phyloP scores from a whole-genome alignment of 2,329 filamentous ascomycete genomes.

The Cladosporium cucumerinum region DNA sequence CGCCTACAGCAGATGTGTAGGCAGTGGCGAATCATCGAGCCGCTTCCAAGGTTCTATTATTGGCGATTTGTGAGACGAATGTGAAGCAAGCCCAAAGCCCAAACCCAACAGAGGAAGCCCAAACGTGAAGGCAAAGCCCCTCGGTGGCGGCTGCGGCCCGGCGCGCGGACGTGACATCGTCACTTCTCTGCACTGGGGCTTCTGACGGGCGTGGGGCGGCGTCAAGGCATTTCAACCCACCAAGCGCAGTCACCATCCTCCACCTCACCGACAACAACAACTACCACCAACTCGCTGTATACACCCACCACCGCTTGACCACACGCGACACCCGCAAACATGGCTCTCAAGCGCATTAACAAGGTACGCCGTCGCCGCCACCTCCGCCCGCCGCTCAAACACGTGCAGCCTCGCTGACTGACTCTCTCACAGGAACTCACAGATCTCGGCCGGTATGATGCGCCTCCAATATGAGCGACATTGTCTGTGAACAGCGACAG shows the following conservation, averaged over 20 bases:
- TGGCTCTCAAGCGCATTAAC: conserved; percentile 93
- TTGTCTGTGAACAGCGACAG: background rate
- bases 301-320: background rate
- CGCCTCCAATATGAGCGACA: conserved; percentile 21
- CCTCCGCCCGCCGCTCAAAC: background rate
- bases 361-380: conserved; percentile 44
- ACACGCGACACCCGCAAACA: conserved; percentile 37
- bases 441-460: conserved; percentile 74
- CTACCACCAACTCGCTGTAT: background rate
- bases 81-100: background rate
- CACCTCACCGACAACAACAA: background rate
- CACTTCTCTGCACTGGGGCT: conserved; percentile 4
- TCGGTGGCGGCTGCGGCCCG: background rate
- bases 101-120: background rate
- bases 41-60: background rate
- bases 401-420: conserved; percentile 15
- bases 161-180: background rate
- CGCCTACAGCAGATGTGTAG: background rate
- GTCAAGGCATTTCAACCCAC: conserved; percentile 1
- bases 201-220: background rate
- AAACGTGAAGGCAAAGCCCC: background rate
- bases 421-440: conserved; percentile 61
- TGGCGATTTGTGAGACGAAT: background rate
- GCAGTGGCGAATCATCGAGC: background rate
- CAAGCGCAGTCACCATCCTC: background rate